Conservation (phyloP, 805 yeast species). For the Teunomyces funiuensis region DNA sequence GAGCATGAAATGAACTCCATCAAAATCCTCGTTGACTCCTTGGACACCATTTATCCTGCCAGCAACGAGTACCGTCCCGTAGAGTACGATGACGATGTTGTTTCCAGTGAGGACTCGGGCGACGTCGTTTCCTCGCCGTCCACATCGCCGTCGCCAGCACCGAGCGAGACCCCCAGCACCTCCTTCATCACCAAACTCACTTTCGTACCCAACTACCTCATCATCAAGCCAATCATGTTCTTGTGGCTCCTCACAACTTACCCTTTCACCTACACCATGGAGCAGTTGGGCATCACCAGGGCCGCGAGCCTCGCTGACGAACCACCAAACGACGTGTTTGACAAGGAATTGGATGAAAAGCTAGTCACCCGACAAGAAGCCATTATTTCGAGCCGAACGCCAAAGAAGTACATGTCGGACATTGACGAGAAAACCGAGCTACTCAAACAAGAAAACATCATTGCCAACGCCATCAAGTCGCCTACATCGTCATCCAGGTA, state of each 20-base stretch:
- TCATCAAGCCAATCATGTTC: slow-evolving; percentile 52
- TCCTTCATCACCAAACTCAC: slow-evolving; percentile 13
- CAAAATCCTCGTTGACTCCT: slow-evolving; percentile 32
- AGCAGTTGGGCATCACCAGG: slow-evolving; percentile 15
- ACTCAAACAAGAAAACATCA: slow-evolving; percentile 40
- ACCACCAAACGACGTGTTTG: neutral
- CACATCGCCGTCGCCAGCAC: slow-evolving; percentile 2
- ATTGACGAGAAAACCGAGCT: slow-evolving; percentile 35
- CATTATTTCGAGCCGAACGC: neutral
- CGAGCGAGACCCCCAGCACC: neutral
- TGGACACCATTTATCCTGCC: slow-evolving; percentile 24
- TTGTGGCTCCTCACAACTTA: slow-evolving; percentile 53
- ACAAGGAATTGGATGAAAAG: slow-evolving; percentile 3
- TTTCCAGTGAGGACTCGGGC: neutral
- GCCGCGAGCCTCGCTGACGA: slow-evolving; percentile 1
- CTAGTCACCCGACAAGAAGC: slow-evolving; percentile 2
- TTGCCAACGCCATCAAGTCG: slow-evolving; percentile 41
- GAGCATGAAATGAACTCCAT: slow-evolving; percentile 31
- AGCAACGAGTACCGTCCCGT: slow-evolving; percentile 9
- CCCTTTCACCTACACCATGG: slow-evolving; percentile 50
- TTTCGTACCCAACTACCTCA: slow-evolving; percentile 49
- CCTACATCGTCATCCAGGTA: slow-evolving; percentile 43
- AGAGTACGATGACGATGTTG: slow-evolving; percentile 10
- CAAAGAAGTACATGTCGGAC: slow-evolving; percentile 6
- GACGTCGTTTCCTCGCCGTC: too few relatives aligned